These are phyloP conservation scores for Penicillium lagena DNA, from an alignment of 495 filamentous ascomycete genomes.

Conservation along the genomic window DNA sequence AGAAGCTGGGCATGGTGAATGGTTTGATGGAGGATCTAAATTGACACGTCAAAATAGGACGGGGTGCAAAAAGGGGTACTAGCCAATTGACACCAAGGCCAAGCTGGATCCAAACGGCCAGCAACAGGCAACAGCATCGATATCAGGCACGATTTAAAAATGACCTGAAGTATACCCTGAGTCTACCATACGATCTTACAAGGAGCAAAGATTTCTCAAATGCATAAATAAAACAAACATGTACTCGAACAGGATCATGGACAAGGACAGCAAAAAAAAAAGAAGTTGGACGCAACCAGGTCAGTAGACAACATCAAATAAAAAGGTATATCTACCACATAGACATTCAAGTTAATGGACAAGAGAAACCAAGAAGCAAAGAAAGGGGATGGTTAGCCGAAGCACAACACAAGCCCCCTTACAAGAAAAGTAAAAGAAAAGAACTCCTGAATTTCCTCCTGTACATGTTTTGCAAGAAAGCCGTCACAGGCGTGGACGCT, in stretches of 20 bases:
- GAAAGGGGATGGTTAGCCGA: not conserved
- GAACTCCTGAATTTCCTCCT: constrained; percentile 20
- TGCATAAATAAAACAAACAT: constrained; percentile 22
- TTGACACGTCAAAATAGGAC: too few species aligned
- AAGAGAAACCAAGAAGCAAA: constrained; percentile 16
- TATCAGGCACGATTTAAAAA: not conserved
- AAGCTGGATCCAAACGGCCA: too few species aligned
- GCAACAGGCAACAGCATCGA: not conserved
- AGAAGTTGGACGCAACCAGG: constrained; percentile 23
- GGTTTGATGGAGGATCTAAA: too few species aligned
- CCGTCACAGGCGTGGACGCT: constrained; percentile 9
- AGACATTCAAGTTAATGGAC: constrained; percentile 25
- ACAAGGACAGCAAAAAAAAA: constrained; percentile 17
- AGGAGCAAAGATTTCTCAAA: constrained; percentile 5
- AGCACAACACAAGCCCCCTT: not conserved
- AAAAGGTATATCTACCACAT: constrained; percentile 34
- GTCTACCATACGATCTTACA: not conserved
- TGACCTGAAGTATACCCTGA: not conserved
- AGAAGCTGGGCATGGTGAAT: too few species aligned
- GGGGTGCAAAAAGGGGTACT: too few species aligned
- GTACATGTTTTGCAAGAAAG: constrained; percentile 24
- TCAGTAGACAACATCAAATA: constrained; percentile 31
- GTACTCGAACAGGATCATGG: constrained; percentile 15
- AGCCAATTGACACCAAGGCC: too few species aligned
- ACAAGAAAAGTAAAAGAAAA: constrained; percentile 16